Conservation (phyloP, 2,329 filamentous ascomycete species). For the Dothideomycetidae sp. region DNA sequence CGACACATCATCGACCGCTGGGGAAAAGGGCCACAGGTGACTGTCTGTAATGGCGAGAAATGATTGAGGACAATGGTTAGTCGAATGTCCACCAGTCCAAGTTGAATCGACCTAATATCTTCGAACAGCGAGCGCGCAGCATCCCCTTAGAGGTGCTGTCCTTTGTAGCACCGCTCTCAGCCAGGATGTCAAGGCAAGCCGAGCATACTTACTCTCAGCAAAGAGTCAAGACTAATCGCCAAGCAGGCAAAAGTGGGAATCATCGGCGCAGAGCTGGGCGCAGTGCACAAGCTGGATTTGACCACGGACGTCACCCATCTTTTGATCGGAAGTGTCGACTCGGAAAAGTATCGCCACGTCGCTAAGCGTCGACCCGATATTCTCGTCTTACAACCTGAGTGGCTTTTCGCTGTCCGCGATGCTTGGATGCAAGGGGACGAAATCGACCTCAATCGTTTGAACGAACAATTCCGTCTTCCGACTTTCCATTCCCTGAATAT, state of each 20-base stretch:
- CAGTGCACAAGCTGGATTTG: slow-evolving; percentile 73
- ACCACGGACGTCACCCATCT: slow-evolving; percentile 95
- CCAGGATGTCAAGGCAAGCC: slow-evolving; percentile 22
- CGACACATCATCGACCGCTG: background rate
- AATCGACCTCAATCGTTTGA: slow-evolving; percentile 57
- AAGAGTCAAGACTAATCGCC: background rate
- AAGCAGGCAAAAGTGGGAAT: slow-evolving; percentile 28
- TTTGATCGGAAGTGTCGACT: slow-evolving; percentile 76
- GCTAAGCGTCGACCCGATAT: slow-evolving; percentile 80
- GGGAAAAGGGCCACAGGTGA: background rate
- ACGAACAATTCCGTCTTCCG: slow-evolving; percentile 49
- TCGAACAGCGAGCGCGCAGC: slow-evolving; percentile 25
- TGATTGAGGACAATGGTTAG: background rate
- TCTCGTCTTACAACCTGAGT: slow-evolving; percentile 64
- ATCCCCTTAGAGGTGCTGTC: slow-evolving; percentile 41
- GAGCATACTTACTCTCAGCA: background rate
- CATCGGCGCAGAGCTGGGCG: slow-evolving; percentile 68
- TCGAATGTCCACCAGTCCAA: too few species aligned
- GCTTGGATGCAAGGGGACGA: slow-evolving; percentile 69
- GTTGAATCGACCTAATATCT: too few species aligned
- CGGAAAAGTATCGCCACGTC: slow-evolving; percentile 89
- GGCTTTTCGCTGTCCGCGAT: slow-evolving; percentile 66
- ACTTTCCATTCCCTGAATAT: slow-evolving; percentile 49
- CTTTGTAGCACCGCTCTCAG: slow-evolving; percentile 22
- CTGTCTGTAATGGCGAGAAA: background rate